These are phyloP conservation scores for Prasinococcaceae sp. DNA, from an alignment of 139 green algal species.

Conservation along the genomic window DNA sequence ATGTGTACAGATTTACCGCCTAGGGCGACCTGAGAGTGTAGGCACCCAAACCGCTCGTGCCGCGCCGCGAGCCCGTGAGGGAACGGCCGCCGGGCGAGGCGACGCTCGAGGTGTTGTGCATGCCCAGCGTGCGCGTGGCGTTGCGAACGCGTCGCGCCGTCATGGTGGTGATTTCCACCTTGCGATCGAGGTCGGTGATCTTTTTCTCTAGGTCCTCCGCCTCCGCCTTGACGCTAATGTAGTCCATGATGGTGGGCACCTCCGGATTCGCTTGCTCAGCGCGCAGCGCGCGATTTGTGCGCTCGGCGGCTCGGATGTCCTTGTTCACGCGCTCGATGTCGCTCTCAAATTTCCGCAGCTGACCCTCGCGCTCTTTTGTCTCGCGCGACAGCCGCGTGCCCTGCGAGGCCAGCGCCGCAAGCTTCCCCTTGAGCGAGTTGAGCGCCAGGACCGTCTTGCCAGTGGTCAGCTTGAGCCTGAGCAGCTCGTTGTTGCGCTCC, in stretches of 20 bases:
- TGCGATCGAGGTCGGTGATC: slow-evolving; percentile 9
- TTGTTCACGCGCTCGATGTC: slow-evolving; percentile 1
- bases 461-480: slow-evolving; percentile 60
- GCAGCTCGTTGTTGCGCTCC: slow-evolving; percentile 64
- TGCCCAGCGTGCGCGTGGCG: too few relatives aligned
- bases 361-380: slow-evolving; percentile 25
- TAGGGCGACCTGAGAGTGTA: too few relatives aligned
- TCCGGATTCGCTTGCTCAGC: slow-evolving; percentile 20
- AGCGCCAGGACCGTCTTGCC: slow-evolving; percentile 34
- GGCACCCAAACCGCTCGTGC: too few relatives aligned
- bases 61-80: too few relatives aligned
- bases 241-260: slow-evolving; percentile 62
- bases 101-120: too few relatives aligned
- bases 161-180: too few relatives aligned
- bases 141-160: too few relatives aligned
- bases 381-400: slow-evolving; percentile 24
- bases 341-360: slow-evolving; percentile 31
- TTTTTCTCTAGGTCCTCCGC: slow-evolving; percentile 48
- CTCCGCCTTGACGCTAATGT: slow-evolving; percentile 59
- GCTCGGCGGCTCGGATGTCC: not conserved
- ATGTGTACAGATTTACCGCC: too few relatives aligned
- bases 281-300: not conserved
- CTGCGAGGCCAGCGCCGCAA: slow-evolving; percentile 30
- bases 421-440: slow-evolving; percentile 47
- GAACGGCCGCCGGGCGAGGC: too few relatives aligned